Percentiles rank a stretch among this genome's conserved stretches.
phyloP scores from a whole-genome alignment of 202 grass and related monocot genomes.

The Carex arenaria region DNA sequence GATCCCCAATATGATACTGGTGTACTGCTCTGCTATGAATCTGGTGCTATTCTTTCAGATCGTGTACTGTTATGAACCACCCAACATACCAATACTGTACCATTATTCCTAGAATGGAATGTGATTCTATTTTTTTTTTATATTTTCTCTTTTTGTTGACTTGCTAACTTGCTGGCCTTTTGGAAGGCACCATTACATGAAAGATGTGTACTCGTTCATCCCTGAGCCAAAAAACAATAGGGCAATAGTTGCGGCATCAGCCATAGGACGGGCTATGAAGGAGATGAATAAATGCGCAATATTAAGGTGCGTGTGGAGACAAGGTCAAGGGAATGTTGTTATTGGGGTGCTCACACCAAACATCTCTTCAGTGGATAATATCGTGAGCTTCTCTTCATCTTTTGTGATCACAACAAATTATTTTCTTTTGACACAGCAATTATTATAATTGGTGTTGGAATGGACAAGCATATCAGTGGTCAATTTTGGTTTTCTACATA shows the following conservation, averaged over 20 bases:
- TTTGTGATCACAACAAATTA: background rate
- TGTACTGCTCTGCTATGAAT: background rate
- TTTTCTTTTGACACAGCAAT: background rate
- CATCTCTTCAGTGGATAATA: constrained; percentile 70
- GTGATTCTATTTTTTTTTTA: background rate
- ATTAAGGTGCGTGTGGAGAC: constrained; percentile 78
- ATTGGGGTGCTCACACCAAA: constrained; percentile 84
- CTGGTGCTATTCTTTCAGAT: background rate
- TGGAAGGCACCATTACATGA: constrained; percentile 78
- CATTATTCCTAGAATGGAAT: background rate
- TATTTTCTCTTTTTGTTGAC: background rate
- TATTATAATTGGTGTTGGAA: background rate
- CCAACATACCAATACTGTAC: background rate
- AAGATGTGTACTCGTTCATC: constrained; percentile 80
- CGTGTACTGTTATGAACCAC: background rate
- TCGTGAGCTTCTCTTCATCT: constrained; percentile 38
- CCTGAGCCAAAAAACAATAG: constrained; percentile 82
- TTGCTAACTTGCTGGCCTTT: constrained; percentile 12
- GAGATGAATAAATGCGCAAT: constrained; percentile 75
- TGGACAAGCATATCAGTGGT: background rate
- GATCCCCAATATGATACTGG: background rate
- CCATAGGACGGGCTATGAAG: constrained; percentile 79
- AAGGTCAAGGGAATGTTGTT: constrained; percentile 73
- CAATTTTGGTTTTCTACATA: too few relatives aligned
- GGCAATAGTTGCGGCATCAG: constrained; percentile 58